Evolutionary conservation across 176 grass and related monocot genomes (phyloP).

Genomic region (Thalia dealbata): DNA sequence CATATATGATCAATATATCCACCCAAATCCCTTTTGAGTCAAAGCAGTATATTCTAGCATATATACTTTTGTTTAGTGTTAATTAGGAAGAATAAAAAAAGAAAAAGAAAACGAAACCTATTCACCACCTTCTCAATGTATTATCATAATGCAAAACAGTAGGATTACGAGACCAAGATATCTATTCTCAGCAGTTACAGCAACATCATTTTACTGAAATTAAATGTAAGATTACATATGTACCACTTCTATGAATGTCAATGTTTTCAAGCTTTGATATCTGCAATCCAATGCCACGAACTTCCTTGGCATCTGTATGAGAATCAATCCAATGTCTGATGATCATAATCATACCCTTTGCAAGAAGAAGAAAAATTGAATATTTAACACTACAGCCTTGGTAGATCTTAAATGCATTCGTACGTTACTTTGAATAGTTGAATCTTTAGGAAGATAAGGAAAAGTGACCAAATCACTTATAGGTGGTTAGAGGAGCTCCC

Average conservation of each 20-base stretch:
- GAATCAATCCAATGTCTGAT: too few species aligned
- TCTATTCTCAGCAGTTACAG: conserved; percentile 1
- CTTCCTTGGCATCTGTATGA: conserved; percentile 79
- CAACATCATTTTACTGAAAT: conserved; percentile 2
- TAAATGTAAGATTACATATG: conserved; percentile 4
- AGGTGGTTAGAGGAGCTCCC: too few species aligned
- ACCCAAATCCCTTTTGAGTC: too few species aligned
- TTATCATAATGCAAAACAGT: neutral
- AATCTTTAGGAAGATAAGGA: neutral
- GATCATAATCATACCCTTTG: neutral
- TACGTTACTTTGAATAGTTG: too few species aligned
- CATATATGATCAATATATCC: too few species aligned
- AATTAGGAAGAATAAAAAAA: too few species aligned
- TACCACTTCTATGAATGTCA: conserved; percentile 47
- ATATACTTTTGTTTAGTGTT: too few species aligned
- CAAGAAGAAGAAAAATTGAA: neutral
- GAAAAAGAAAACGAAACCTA: too few species aligned
- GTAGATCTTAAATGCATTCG: neutral
- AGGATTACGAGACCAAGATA: neutral
- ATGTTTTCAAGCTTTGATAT: conserved; percentile 63
- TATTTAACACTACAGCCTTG: neutral
- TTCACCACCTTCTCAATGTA: too few species aligned
- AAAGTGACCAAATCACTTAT: too few species aligned
- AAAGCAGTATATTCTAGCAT: too few species aligned
- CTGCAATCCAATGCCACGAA: conserved; percentile 79